Evolutionary conservation across 192 early-diverging fungal genomes (phyloP).

Genomic region (Backusella mclennaniae): DNA sequence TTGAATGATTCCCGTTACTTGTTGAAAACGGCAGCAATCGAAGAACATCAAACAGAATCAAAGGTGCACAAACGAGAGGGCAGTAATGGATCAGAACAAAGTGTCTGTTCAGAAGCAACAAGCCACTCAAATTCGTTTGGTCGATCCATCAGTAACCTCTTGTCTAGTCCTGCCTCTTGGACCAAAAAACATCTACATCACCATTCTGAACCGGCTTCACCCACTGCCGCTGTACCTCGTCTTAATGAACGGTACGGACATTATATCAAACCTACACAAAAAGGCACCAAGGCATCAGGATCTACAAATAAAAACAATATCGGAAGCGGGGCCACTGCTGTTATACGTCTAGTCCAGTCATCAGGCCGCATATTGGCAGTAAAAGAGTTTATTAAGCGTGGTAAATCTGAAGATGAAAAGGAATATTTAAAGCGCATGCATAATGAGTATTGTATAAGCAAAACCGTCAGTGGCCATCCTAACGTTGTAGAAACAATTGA

Average conservation of each 20-base stretch:
- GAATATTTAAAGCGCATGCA: slow-evolving; percentile 95
- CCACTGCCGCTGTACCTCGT: slow-evolving; percentile 1
- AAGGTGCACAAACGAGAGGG: not conserved
- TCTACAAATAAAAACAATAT: slow-evolving; percentile 45
- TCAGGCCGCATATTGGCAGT: slow-evolving; percentile 82
- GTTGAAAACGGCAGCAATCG: not conserved
- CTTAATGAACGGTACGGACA: slow-evolving; percentile 19
- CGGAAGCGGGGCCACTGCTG: slow-evolving; percentile 89
- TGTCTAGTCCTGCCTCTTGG: not conserved
- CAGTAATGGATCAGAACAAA: not conserved
- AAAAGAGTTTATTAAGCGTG: slow-evolving; percentile 85
- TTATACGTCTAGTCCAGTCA: slow-evolving; percentile 81
- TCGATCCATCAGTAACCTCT: not conserved
- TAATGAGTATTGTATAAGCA: slow-evolving; percentile 95
- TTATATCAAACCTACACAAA: slow-evolving; percentile 18
- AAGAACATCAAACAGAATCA: not conserved
- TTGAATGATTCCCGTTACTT: not conserved
- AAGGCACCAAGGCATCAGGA: not conserved
- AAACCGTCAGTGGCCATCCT: slow-evolving; percentile 84
- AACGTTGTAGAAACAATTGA: slow-evolving; percentile 95
- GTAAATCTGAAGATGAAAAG: slow-evolving; percentile 87
- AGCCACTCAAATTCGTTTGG: not conserved
- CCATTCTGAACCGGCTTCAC: slow-evolving; percentile 5
- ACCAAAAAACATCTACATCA: not conserved
- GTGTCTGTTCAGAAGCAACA: not conserved